A percentile compares a stretch with the other conserved stretches of the same genome.
Evolutionary conservation across 2,329 filamentous ascomycete genomes (phyloP).

Genomic region (Apiospora arundinis): DNA sequence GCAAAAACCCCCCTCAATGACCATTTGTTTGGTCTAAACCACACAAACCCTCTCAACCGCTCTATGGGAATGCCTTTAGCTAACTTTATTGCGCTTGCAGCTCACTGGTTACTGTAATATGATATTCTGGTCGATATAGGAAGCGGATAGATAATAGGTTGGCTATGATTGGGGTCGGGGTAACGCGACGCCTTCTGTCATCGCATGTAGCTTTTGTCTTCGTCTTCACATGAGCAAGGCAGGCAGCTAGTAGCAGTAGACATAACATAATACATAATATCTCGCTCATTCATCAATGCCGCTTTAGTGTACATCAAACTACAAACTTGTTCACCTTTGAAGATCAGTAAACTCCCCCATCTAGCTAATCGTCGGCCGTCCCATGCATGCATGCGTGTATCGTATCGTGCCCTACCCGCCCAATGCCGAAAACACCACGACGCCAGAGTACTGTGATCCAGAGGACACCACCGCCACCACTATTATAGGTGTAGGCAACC

Average conservation of each 20-base stretch:
- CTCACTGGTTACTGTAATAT: neutral
- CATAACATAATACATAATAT: neutral
- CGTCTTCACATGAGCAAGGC: too few relatives aligned
- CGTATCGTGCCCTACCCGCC: neutral
- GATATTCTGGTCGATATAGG: too few relatives aligned
- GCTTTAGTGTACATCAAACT: conserved; percentile 13
- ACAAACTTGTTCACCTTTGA: neutral
- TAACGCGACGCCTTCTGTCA: neutral
- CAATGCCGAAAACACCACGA: conserved; percentile 13
- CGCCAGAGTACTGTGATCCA: neutral
- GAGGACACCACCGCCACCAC: neutral
- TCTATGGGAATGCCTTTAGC: neutral
- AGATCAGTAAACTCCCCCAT: neutral
- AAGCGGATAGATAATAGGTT: neutral
- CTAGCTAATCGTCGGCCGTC: neutral
- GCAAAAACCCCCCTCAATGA: neutral
- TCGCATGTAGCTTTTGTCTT: neutral
- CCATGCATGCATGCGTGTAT: neutral
- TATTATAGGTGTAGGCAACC: neutral
- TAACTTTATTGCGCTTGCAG: neutral
- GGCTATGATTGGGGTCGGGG: neutral
- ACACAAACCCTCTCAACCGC: neutral
- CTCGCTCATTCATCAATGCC: neutral
- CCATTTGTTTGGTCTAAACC: neutral
- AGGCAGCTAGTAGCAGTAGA: neutral